phyloP scores from a whole-genome alignment of 768 basidiomycete species.

The Pulveroboletus ravenelii region DNA sequence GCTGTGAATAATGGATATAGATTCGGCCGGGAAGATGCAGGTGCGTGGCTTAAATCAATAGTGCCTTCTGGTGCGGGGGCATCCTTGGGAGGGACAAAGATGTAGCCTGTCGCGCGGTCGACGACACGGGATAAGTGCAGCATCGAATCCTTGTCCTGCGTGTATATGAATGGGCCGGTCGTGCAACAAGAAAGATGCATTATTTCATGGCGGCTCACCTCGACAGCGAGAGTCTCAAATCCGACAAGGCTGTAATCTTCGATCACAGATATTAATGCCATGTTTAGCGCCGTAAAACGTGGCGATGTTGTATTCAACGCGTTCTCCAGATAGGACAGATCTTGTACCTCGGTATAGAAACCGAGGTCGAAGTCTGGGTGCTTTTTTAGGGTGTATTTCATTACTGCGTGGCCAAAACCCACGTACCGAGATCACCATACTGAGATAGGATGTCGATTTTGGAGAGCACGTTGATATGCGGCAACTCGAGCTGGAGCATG shows the following conservation, averaged over 20 bases:
- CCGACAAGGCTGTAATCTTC: conserved; percentile 92
- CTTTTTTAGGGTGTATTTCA: not conserved
- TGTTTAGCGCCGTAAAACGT: conserved; percentile 74
- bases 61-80: conserved; percentile 32
- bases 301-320: conserved; percentile 61
- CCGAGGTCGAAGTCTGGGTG: conserved; percentile 88
- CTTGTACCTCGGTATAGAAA: conserved; percentile 97
- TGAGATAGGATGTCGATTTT: conserved; percentile 89
- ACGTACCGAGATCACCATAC: conserved; percentile 86
- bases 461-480: conserved; percentile 94
- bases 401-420: not conserved
- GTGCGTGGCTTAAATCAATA: conserved; percentile 26
- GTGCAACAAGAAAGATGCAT: not conserved
- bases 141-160: conserved; percentile 93
- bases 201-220: conserved; percentile 45
- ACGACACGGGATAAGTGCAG: conserved; percentile 76
- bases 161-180: not conserved
- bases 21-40: conserved; percentile 53
- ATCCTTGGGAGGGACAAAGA: conserved; percentile 64
- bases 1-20: conserved; percentile 62
- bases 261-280: conserved; percentile 86
- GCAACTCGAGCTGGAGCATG: conserved; percentile 98
- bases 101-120: conserved; percentile 89
- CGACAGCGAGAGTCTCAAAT: conserved; percentile 95
- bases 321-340: conserved; percentile 83